Evolutionary conservation across 305 asterid genomes (phyloP).

Genomic region (Fraxinus nigra): DNA sequence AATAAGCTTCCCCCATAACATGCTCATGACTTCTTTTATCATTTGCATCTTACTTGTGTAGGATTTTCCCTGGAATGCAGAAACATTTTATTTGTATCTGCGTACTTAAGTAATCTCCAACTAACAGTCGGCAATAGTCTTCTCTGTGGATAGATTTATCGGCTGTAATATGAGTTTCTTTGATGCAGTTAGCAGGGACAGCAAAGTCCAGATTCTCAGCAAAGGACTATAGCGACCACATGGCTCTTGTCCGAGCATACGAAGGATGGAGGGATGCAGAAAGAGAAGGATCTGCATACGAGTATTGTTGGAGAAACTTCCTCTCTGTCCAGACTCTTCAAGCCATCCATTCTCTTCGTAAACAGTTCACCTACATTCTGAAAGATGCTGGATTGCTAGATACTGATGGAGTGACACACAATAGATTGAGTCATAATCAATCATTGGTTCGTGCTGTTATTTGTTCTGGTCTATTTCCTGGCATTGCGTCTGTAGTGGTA

Average conservation of each 20-base stretch:
- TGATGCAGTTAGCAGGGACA: conserved; percentile 79
- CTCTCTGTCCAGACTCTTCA: conserved; percentile 96
- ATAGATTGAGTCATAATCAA: conserved; percentile 86
- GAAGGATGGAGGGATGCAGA: conserved; percentile 99
- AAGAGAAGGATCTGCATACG: conserved; percentile 95
- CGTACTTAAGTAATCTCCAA: not conserved
- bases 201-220: conserved; percentile 98
- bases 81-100: not conserved
- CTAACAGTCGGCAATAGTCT: not conserved
- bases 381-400: conserved; percentile 87
- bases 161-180: conserved; percentile 23
- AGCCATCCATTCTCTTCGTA: conserved; percentile 95
- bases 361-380: conserved; percentile 84
- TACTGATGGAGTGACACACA: conserved; percentile 55
- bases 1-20: not conserved
- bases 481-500: conserved; percentile 94
- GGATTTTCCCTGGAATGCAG: not conserved
- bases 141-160: conserved; percentile 10
- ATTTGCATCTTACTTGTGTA: not conserved
- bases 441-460: conserved; percentile 95
- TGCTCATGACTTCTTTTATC: not conserved
- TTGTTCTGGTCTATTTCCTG: conserved; percentile 96
- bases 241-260: conserved; percentile 99
- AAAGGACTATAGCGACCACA: conserved; percentile 97
- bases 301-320: conserved; percentile 96